A percentile compares a stretch with the other conserved stretches of the same genome.
Evolutionary conservation across 305 asterid species (phyloP).

Genomic region (Salvia sclarea): DNA sequence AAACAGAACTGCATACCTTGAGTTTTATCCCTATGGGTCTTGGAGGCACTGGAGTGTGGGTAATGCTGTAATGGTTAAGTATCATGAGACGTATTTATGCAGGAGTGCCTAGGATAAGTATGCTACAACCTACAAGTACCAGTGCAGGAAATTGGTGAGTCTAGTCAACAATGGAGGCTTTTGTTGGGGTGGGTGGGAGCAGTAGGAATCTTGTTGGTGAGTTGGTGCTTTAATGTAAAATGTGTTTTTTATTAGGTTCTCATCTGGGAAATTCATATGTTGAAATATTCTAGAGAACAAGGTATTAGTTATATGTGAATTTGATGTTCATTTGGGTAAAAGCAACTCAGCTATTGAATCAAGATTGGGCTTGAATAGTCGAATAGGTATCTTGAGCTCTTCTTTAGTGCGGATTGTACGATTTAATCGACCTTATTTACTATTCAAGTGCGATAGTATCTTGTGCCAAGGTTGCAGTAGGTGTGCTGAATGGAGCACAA

Average conservation of each 20-base stretch:
- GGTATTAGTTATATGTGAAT: neutral
- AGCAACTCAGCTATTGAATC: slow-evolving; percentile 1
- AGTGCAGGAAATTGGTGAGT: neutral
- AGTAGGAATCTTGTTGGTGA: slow-evolving; percentile 8
- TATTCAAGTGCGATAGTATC: neutral
- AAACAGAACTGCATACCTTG: neutral
- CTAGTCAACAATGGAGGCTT: slow-evolving; percentile 1
- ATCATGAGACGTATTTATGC: slow-evolving; percentile 8
- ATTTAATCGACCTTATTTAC: neutral
- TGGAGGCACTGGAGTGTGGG: slow-evolving; percentile 7
- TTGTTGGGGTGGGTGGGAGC: neutral
- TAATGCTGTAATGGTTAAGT: neutral
- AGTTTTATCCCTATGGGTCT: neutral
- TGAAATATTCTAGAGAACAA: neutral
- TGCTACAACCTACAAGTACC: slow-evolving; percentile 9
- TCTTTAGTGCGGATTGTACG: neutral
- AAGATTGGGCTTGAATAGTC: neutral
- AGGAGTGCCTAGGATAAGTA: neutral
- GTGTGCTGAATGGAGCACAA: neutral
- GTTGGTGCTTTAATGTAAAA: neutral
- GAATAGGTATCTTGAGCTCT: neutral
- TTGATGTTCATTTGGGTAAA: neutral
- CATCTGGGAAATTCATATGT: neutral
- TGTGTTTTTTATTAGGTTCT: slow-evolving; percentile 8
- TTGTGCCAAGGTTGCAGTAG: slow-evolving; percentile 9